Base-by-base conservation (phyloP, 768 basidiomycete genomes). In the Butyriboletus loyo region DNA sequence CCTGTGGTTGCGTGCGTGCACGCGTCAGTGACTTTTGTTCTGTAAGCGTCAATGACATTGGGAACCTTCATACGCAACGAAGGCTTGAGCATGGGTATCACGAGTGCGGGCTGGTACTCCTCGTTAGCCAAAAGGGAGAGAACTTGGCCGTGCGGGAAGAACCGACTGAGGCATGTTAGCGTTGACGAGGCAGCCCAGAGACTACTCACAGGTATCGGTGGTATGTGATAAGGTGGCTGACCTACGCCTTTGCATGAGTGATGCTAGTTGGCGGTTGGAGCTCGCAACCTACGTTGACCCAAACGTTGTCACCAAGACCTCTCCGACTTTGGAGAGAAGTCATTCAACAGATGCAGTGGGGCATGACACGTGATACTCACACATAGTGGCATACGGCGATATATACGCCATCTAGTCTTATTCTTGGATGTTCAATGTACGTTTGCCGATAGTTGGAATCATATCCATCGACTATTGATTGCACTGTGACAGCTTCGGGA, bases 301-400 rank as follows among this genome's bases (percentile, higher is more conserved):
- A 96, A 4, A 82, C 77, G 55, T 88, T 89, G 60, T 97, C 93
- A 57, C 88, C 84, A 27, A 86, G 70, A 24, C 93, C 93, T 8
- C 84, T 89, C 52, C 46, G 54, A 54, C 57, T 55, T 52, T 36
- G 44, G 30, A 52, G 44, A 45, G 39, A 44, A 44, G 34, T 49
- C 37, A 24, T n/a, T 52, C 38, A 28, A 36, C 2, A 30, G 49
- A 55, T 42, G 40, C 30, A 37, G 49, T 34, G 44, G 38, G 46
- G 9, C 31, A 42, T 19, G 40, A 35, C 41, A 49, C n/a, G n/a
- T 27, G 46, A 69, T 21, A 51, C 83, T 55, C 67, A 89, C 89
- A 86, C 74, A 59, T 91, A 96, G 67, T 93, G 92, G 63, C 92
- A 95, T 19, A 90, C 87, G 21, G 91, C 86, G 46, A 97, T 94